These are phyloP conservation scores for Fraxinus paxiana DNA, from an alignment of 305 asterid species.

Conservation along the genomic window DNA sequence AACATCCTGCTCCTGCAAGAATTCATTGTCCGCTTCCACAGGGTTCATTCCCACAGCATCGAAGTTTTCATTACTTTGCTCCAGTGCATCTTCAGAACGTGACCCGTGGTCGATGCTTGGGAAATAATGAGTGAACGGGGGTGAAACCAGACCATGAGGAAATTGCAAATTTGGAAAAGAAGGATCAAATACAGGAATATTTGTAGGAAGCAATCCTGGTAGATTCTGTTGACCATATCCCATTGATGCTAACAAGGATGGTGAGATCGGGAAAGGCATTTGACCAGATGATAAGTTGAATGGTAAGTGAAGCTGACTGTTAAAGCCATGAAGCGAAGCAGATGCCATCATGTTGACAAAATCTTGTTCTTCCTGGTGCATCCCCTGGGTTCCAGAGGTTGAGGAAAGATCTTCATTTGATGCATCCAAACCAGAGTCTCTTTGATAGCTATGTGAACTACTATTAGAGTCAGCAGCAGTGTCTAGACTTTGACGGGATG, in stretches of 20 bases:
- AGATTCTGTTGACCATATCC: slow-evolving; percentile 66
- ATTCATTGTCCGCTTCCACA: slow-evolving; percentile 53
- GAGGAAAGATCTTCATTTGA: slow-evolving; percentile 57
- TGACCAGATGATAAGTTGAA: slow-evolving; percentile 60
- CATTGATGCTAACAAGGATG: slow-evolving; percentile 76
- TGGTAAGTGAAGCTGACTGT: slow-evolving; percentile 66
- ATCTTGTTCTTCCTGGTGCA: slow-evolving; percentile 84
- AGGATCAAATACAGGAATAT: slow-evolving; percentile 68
- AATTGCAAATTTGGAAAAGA: slow-evolving; percentile 63
- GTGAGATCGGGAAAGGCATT: slow-evolving; percentile 69
- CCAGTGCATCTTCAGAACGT: slow-evolving; percentile 53
- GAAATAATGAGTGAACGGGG: slow-evolving; percentile 57
- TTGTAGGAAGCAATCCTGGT: slow-evolving; percentile 65
- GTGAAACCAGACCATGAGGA: slow-evolving; percentile 66
- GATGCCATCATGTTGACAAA: slow-evolving; percentile 87
- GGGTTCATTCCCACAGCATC: slow-evolving; percentile 51
- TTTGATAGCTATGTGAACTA: slow-evolving; percentile 46
- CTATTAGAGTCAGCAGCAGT: slow-evolving; percentile 43
- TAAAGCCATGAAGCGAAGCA: slow-evolving; percentile 72
- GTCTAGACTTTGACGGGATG: slow-evolving; percentile 53
- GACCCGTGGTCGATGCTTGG: slow-evolving; percentile 54
- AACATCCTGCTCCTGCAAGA: slow-evolving; percentile 68
- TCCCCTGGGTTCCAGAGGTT: slow-evolving; percentile 47
- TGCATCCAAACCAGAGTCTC: slow-evolving; percentile 46
- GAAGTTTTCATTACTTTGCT: slow-evolving; percentile 51